These are phyloP conservation scores for Amphicarpaea edgeworthii DNA, from an alignment of 306 rosid genomes.

Conservation along the genomic window DNA sequence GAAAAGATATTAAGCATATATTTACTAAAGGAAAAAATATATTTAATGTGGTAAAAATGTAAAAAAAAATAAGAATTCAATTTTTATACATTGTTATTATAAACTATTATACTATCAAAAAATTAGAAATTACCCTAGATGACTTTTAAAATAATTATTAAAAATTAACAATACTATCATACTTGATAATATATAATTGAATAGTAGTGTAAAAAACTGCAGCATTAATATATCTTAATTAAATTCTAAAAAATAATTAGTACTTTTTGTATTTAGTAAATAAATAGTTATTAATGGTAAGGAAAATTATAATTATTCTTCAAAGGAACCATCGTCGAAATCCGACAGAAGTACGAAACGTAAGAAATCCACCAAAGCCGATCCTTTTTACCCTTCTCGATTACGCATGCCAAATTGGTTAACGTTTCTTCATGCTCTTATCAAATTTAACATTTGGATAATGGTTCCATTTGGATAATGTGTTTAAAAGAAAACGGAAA, in stretches of 20 bases:
- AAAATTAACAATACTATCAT: background rate
- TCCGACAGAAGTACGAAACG: background rate
- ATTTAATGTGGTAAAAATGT: background rate
- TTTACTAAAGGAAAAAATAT: background rate
- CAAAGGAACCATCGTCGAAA: slow-evolving; percentile 14
- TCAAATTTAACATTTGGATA: background rate
- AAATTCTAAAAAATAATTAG: background rate
- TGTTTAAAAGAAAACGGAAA: no score
- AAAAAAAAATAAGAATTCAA: no score
- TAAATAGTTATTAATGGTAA: background rate
- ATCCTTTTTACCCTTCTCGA: background rate
- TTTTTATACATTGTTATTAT: no score
- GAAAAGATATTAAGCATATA: background rate
- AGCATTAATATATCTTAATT: background rate
- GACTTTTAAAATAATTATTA: background rate
- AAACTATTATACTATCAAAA: background rate
- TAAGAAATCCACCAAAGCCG: background rate
- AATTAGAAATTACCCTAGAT: background rate
- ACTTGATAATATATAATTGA: background rate
- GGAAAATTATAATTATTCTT: background rate
- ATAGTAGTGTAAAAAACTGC: background rate
- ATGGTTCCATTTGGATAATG: background rate
- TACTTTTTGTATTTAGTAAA: background rate
- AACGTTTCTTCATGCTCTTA: background rate
- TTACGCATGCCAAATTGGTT: background rate